Evolutionary conservation across 2,329 filamentous ascomycete genomes (phyloP).

Genomic region (Neonectria ditissima): DNA sequence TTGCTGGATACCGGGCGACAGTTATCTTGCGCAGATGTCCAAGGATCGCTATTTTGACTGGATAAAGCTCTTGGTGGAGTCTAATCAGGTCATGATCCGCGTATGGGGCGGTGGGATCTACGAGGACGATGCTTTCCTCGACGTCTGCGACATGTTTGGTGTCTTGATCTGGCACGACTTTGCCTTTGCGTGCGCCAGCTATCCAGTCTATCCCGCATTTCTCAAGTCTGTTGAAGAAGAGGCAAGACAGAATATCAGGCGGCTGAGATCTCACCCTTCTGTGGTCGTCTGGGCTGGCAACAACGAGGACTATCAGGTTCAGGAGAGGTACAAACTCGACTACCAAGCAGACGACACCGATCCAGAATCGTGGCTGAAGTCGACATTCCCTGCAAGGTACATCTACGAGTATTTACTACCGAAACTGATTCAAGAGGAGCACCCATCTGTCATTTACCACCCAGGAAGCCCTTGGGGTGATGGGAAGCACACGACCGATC

Average conservation of each 20-base stretch:
- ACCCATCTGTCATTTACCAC: constrained; percentile 60
- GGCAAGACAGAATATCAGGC: constrained; percentile 70
- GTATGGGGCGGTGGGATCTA: constrained; percentile 56
- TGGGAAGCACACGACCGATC: constrained; percentile 66
- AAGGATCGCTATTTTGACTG: constrained; percentile 74
- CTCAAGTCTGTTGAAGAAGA: constrained; percentile 70
- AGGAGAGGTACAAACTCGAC: constrained; percentile 73
- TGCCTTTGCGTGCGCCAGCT: constrained; percentile 76
- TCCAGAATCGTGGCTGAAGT: constrained; percentile 74
- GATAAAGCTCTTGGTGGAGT: constrained; percentile 75
- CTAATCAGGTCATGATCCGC: constrained; percentile 43
- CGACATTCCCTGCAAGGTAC: constrained; percentile 81
- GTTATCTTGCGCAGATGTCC: constrained; percentile 76
- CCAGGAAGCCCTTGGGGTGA: constrained; percentile 75
- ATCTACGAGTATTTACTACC: constrained; percentile 83
- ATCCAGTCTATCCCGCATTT: constrained; percentile 71
- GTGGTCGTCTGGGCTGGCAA: constrained; percentile 84
- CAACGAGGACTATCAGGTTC: constrained; percentile 83
- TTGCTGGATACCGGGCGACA: constrained; percentile 84
- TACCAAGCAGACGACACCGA: constrained; percentile 80
- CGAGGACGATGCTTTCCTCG: constrained; percentile 75
- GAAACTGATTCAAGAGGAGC: constrained; percentile 3
- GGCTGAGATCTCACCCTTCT: constrained; percentile 71
- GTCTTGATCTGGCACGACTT: constrained; percentile 81
- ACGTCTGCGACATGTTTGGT: constrained; percentile 75